A percentile compares a stretch with the other conserved stretches of the same genome.
Evolutionary conservation across 345 rosid genomes (phyloP).

Genomic region (Syzygium aromaticum): DNA sequence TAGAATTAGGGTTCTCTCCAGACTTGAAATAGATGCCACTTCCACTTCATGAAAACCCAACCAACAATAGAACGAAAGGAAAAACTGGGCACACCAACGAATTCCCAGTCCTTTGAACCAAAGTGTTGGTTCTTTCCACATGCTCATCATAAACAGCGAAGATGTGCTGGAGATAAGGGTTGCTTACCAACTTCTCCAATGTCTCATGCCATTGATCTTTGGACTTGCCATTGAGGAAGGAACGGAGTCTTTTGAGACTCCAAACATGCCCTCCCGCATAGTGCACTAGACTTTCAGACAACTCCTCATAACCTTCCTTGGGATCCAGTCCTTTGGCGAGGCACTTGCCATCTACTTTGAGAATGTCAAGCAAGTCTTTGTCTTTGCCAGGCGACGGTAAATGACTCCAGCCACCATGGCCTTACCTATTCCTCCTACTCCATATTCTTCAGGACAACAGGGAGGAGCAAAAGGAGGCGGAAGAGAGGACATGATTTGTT

Average conservation of each 20-base stretch:
- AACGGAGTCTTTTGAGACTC: background rate
- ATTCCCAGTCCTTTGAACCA: background rate
- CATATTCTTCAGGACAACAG: background rate
- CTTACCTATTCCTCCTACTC: constrained; percentile 5
- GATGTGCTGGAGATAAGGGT: background rate
- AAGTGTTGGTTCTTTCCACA: background rate
- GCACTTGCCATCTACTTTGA: background rate
- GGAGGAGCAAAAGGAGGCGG: background rate
- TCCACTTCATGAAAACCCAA: background rate
- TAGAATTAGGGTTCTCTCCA: background rate
- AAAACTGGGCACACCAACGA: background rate
- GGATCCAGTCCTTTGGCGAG: background rate
- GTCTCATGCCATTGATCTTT: background rate
- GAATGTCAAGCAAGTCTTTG: background rate
- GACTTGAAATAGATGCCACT: background rate
- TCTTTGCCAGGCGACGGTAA: background rate
- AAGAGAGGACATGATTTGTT: background rate
- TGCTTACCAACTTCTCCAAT: background rate
- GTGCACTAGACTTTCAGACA: background rate
- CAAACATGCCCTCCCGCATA: background rate
- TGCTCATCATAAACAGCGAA: background rate
- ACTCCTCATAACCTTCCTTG: background rate
- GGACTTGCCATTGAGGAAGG: background rate
- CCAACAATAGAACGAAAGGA: background rate
- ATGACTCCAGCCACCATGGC: background rate